phyloP scores from a whole-genome alignment of 371 early-diverging fungal genomes.

The Circinella umbellata region DNA sequence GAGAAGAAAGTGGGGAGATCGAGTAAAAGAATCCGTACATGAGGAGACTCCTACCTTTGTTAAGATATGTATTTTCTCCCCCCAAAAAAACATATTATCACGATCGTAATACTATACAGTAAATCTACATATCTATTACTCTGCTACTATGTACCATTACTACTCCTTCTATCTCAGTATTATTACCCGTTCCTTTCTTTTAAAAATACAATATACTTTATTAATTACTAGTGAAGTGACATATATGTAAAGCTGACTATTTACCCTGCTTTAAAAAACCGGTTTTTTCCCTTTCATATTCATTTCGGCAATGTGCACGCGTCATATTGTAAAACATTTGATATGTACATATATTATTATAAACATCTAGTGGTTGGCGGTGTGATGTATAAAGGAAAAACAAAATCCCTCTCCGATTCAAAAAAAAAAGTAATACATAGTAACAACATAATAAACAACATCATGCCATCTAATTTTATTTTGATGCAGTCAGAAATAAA shows the following conservation, averaged over 20 bases:
- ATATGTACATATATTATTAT: background rate
- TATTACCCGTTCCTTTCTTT: background rate
- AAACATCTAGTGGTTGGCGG: no score
- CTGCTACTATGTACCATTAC: no score
- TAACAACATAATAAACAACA: background rate
- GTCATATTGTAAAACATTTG: background rate
- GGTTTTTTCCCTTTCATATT: slow-evolving; percentile 9
- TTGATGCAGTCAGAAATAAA: slow-evolving; percentile 6
- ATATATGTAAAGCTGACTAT: background rate
- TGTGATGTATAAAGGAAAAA: background rate
- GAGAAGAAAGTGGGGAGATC: no score
- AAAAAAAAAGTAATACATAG: background rate
- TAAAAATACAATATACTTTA: no score
- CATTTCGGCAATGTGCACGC: slow-evolving; percentile 5
- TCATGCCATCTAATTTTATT: background rate
- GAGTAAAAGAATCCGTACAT: no score
- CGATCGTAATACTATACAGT: no score
- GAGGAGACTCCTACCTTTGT: no score
- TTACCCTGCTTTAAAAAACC: slow-evolving; percentile 1
- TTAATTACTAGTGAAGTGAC: background rate
- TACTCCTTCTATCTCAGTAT: no score
- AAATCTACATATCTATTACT: no score
- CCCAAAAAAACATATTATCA: no score
- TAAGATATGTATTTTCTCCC: no score
- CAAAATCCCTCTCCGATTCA: background rate